Percentiles rank a stretch among this genome's conserved stretches.
Evolutionary conservation across 1,139 yeast species (phyloP).

Genomic region (Blastobotrys elegans): DNA sequence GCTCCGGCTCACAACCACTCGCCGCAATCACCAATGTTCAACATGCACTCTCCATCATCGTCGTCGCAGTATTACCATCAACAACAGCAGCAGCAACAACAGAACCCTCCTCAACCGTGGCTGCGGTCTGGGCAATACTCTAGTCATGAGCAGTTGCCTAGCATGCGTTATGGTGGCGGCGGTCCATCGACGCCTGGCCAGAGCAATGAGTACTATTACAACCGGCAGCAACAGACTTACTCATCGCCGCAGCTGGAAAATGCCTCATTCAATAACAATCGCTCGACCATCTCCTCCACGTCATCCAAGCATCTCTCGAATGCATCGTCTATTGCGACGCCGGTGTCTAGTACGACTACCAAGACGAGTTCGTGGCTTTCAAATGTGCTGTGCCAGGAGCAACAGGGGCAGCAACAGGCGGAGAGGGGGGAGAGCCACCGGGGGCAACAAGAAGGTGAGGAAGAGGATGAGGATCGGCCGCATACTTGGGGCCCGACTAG

Average conservation of each 20-base stretch:
- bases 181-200: slow-evolving; percentile 20
- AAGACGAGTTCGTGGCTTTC: slow-evolving; percentile 31
- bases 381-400: slow-evolving; percentile 25
- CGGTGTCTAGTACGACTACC: slow-evolving; percentile 23
- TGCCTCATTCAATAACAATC: slow-evolving; percentile 16
- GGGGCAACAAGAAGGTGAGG: neutral
- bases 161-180: slow-evolving; percentile 10
- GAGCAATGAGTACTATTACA: slow-evolving; percentile 6
- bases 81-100: slow-evolving; percentile 16
- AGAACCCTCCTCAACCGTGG: slow-evolving; percentile 16
- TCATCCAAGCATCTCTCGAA: slow-evolving; percentile 23
- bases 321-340: slow-evolving; percentile 26
- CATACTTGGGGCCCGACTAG: slow-evolving; percentile 33
- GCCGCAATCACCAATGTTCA: slow-evolving; percentile 3
- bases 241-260: slow-evolving; percentile 10
- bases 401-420: too few species aligned
- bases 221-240: slow-evolving; percentile 4
- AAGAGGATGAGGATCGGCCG: slow-evolving; percentile 29
- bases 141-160: slow-evolving; percentile 8
- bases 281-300: slow-evolving; percentile 16
- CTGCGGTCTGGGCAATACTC: slow-evolving; percentile 4
- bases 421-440: too few species aligned
- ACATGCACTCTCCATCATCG: slow-evolving; percentile 1
- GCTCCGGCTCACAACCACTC: neutral
- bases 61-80: slow-evolving; percentile 1